Evolutionary conservation across 106 monocot genomes (phyloP).

Genomic region (Hemerocallis citrina): DNA sequence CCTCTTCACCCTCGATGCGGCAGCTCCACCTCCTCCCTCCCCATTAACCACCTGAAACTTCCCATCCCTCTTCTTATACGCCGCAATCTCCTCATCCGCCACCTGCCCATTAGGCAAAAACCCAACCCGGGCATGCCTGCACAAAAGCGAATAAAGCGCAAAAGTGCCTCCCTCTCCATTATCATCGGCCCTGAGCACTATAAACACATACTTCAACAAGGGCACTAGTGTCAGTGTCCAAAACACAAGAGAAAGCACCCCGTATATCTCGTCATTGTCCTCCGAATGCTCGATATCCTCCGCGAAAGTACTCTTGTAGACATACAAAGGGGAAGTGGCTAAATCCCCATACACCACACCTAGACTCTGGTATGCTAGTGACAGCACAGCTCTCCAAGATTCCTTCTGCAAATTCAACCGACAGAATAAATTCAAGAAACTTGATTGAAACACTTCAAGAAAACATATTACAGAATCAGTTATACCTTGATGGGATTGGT

Average conservation of each 20-base stretch:
- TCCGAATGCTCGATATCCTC: conserved; percentile 77
- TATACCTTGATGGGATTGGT: not conserved
- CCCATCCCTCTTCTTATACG: conserved; percentile 17
- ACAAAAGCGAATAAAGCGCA: conserved; percentile 27
- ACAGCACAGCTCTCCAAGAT: conserved; percentile 48
- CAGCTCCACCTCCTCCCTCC: not conserved
- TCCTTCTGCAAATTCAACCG: conserved; percentile 6
- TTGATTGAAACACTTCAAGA: too few relatives aligned
- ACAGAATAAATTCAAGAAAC: not conserved
- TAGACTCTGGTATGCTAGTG: conserved; percentile 63
- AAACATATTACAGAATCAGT: too few relatives aligned
- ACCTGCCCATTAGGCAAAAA: conserved; percentile 18
- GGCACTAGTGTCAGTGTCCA: conserved; percentile 82
- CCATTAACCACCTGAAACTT: too few relatives aligned
- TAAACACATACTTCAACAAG: conserved; percentile 74
- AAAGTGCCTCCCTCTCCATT: conserved; percentile 55
- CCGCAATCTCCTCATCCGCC: conserved; percentile 18
- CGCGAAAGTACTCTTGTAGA: conserved; percentile 71
- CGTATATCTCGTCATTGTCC: conserved; percentile 76
- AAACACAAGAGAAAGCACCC: conserved; percentile 79
- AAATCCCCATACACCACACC: conserved; percentile 83
- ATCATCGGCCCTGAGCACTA: conserved; percentile 73
- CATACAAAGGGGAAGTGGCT: conserved; percentile 78
- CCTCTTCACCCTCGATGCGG: conserved; percentile 11
- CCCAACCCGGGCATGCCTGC: conserved; percentile 20